Evolutionary conservation across 2,329 filamentous ascomycete species (phyloP).

Genomic region (Delphinella strobiligena): DNA sequence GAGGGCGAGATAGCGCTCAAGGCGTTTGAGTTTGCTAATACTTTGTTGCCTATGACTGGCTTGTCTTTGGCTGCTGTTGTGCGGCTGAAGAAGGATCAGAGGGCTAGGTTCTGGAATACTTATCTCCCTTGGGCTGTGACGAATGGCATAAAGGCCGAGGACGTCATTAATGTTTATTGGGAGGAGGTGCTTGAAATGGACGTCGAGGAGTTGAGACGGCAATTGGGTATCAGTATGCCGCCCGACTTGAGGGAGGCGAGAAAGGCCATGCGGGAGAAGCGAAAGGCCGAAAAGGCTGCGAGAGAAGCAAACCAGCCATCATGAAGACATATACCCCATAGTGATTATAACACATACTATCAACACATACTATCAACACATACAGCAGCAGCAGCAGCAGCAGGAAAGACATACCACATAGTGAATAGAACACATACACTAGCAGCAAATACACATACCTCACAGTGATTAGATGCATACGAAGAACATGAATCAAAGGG

Average conservation of each 20-base stretch:
- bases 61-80: slow-evolving; percentile 64
- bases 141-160: slow-evolving; percentile 64
- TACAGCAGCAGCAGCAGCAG: too few relatives aligned
- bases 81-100: slow-evolving; percentile 50
- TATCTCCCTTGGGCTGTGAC: slow-evolving; percentile 86
- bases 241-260: slow-evolving; percentile 74
- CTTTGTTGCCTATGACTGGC: slow-evolving; percentile 86
- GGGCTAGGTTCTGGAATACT: slow-evolving; percentile 54
- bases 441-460: too few relatives aligned
- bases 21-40: slow-evolving; percentile 94
- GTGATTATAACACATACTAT: too few relatives aligned
- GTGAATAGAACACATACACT: too few relatives aligned
- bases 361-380: too few relatives aligned
- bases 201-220: slow-evolving; percentile 58
- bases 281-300: slow-evolving; percentile 49
- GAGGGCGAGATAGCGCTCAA: slow-evolving; percentile 97
- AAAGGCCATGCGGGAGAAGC: slow-evolving; percentile 56
- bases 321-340: too few relatives aligned
- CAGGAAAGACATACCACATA: too few relatives aligned
- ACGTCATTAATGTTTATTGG: slow-evolving; percentile 96
- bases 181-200: slow-evolving; percentile 84
- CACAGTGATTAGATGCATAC: too few relatives aligned
- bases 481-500: too few relatives aligned
- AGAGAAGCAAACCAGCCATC: slow-evolving; percentile 6
- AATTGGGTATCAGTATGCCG: slow-evolving; percentile 77